A percentile compares a stretch with the other conserved stretches of the same genome.
phyloP scores from a whole-genome alignment of 176 grass and related monocot genomes.

The Cenchrus fungigraminus region DNA sequence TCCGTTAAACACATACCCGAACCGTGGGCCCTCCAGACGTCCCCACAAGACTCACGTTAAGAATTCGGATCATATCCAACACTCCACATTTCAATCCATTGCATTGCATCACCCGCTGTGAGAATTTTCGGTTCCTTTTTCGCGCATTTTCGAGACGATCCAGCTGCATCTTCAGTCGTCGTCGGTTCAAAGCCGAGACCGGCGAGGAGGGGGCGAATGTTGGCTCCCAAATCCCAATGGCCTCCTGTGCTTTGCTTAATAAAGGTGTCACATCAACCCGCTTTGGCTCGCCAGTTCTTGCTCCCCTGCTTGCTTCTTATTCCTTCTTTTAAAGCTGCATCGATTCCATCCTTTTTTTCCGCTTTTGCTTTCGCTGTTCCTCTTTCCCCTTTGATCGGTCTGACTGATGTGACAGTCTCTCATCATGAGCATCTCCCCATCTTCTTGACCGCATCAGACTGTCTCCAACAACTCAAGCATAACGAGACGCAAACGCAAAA shows the following conservation, averaged over 20 bases:
- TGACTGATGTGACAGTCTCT: conserved; percentile 38
- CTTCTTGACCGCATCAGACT: conserved; percentile 41
- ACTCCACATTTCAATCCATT: neutral
- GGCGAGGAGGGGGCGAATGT: neutral
- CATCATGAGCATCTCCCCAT: neutral
- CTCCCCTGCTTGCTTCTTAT: conserved; percentile 47
- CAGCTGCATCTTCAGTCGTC: neutral
- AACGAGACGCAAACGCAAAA: no score
- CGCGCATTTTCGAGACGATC: conserved; percentile 12
- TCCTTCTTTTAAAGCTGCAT: conserved; percentile 61
- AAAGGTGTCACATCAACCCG: conserved; percentile 6
- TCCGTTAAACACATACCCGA: no score
- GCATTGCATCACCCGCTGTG: neutral
- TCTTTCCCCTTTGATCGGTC: conserved; percentile 47
- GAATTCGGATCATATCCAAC: no score
- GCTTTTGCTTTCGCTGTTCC: conserved; percentile 34
- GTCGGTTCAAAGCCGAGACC: neutral
- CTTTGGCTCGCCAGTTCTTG: conserved; percentile 40
- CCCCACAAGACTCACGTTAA: no score
- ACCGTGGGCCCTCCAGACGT: no score
- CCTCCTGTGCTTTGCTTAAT: neutral
- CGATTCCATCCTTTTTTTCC: conserved; percentile 39
- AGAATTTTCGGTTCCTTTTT: neutral
- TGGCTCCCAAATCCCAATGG: conserved; percentile 32
- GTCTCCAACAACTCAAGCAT: no score